phyloP scores from a whole-genome alignment of 163 green algal genomes.

The Chlamydomonas reinhardtii region DNA sequence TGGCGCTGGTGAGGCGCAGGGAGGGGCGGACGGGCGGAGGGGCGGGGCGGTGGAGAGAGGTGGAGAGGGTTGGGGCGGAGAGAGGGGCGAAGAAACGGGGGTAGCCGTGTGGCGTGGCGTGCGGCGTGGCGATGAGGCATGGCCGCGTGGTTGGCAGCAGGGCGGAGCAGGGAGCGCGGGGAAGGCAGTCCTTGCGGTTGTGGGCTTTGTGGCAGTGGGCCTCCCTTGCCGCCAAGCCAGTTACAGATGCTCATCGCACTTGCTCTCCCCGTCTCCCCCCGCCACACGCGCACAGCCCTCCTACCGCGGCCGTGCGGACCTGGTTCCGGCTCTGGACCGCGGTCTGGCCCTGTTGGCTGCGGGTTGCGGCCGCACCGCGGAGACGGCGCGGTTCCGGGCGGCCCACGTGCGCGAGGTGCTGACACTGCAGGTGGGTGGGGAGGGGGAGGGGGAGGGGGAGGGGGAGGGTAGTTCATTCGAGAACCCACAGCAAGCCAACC shows the following conservation, averaged over 20 bases:
- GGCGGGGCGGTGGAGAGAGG: neutral
- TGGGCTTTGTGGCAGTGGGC: too few relatives aligned
- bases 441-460: neutral
- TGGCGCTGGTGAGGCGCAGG: conserved; percentile 8
- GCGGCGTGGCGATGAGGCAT: too few relatives aligned
- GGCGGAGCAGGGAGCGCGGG: too few relatives aligned
- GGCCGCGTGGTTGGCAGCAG: too few relatives aligned
- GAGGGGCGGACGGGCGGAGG: neutral
- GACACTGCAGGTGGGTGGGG: neutral
- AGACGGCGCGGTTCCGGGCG: neutral
- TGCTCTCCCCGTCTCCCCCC: too few relatives aligned
- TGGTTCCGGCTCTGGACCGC: conserved; percentile 16
- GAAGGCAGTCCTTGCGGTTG: too few relatives aligned
- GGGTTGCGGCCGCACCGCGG: neutral
- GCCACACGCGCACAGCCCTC: neutral
- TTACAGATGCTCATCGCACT: too few relatives aligned
- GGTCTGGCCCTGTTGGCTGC: conserved; percentile 24
- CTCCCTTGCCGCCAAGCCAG: too few relatives aligned
- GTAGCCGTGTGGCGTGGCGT: too few relatives aligned
- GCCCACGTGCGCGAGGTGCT: conserved; percentile 13
- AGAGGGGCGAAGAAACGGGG: neutral
- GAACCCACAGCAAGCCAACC: too few relatives aligned
- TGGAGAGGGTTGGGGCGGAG: neutral
- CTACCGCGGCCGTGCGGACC: conserved; percentile 24
- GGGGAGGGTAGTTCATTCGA: too few relatives aligned